Evolutionary conservation across 108 stramenopile genomes (phyloP), one percentile per base, ranked within the genome.

Genomic region (Schizochytrium sp.): DNA sequence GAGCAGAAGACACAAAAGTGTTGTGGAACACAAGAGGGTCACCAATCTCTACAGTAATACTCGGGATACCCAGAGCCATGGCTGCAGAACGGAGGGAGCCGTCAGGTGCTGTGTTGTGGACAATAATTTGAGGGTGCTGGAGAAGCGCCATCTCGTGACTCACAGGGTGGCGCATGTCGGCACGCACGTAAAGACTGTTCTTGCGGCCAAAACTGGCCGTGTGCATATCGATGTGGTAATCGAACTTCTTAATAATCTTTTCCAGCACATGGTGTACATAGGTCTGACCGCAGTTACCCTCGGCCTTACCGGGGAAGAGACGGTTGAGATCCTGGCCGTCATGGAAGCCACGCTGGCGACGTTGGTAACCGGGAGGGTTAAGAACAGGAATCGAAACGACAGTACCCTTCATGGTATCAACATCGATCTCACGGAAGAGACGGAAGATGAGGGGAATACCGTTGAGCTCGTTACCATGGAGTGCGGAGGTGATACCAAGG

Each of bases 401-500:
- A 44, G 88, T 88, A 3, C 90, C 90, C 28, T 13, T 55, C 90
- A 90, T 42, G 15, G 5, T 58, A 44, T 58, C 46, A 17, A 42
- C 38, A 17, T 90, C 90, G n/a, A 90, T 58, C 47, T 88, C 87
- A 19, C 42, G 38, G 46, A 90, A 88, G 40, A 90, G 72, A 28
- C 89, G 89, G 72, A 87, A 87, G 49, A 90, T 89, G 46, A 90
- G 61, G 3, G 90, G 88, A 42, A 90, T 89, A 45, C 90, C 90
- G 73, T 90, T 90, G 49, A 90, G 61, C 55, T 90, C 90, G 88
- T 90, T 90, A 12, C 90, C 90, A 72, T 90, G 90, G 38, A 90
- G 58, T 13, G 88, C 88, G 4, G 88, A 72, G 28, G 90, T 90
- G 50, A 90, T 72, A 40, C 87, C 64, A 5, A 90, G 46, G 17